Evolutionary conservation across 768 basidiomycete genomes (phyloP).

Genomic region (Boletus tylopilopsis): DNA sequence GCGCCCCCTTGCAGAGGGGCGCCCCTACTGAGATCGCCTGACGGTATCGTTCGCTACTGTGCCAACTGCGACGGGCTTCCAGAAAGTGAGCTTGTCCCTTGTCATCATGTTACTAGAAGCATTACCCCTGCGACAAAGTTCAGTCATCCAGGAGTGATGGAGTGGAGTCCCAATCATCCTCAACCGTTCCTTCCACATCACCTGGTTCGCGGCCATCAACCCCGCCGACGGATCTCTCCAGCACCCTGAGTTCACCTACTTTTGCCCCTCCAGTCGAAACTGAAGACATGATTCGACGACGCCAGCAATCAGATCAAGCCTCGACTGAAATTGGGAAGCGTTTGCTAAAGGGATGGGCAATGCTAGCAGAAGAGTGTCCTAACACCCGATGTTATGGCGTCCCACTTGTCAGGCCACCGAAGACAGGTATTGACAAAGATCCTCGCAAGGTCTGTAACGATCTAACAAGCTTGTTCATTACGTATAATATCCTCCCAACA

Average conservation of each 20-base stretch:
- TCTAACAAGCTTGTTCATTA: constrained; percentile 1
- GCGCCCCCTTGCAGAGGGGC: constrained; percentile 49
- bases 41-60: constrained; percentile 50
- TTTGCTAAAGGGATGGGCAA: constrained; percentile 80
- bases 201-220: constrained; percentile 63
- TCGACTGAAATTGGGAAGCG: constrained; percentile 76
- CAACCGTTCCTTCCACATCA: constrained; percentile 47
- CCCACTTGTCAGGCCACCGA: constrained; percentile 80
- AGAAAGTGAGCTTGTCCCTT: constrained; percentile 27
- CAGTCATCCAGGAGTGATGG: constrained; percentile 12
- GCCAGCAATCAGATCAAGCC: constrained; percentile 78
- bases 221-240: constrained; percentile 73
- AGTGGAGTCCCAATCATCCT: constrained; percentile 31
- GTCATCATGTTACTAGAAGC: neutral
- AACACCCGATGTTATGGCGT: constrained; percentile 68
- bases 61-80: constrained; percentile 54
- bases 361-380: constrained; percentile 86
- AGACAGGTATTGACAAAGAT: constrained; percentile 53
- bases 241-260: constrained; percentile 53
- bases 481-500: constrained; percentile 25
- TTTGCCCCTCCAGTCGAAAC: constrained; percentile 66
- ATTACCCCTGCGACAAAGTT: constrained; percentile 11
- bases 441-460: constrained; percentile 54
- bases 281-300: constrained; percentile 59
- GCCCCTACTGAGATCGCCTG: constrained; percentile 75